Base-by-base conservation (phyloP, 148 eudicot species). In the Fagopyrum homotropicum region DNA sequence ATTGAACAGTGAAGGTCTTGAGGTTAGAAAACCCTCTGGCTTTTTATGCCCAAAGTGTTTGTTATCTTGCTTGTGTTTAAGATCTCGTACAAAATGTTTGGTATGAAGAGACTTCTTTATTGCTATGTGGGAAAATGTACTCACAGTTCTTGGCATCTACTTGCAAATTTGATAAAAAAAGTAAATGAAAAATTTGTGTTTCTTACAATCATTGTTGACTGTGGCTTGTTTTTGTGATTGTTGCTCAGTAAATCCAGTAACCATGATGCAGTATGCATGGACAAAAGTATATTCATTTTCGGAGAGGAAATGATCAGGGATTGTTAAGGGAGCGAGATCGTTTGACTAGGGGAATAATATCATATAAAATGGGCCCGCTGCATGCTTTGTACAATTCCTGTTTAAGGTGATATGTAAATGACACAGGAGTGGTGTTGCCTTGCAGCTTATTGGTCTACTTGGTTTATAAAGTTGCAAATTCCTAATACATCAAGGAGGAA, bases 1-100 rank as follows among this genome's bases (percentile, higher is more conserved):
- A 45, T 84, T 95, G 85, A 95, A 90, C 77, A 95, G 99, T 75
- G 99, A 95, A 84, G 99, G 97, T 81, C 94, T 95, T 73, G 99
- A 95, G 99, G 98, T 93, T 76, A 70, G 22, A 30, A 11, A 17
- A 8, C 75, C 12, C 6, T 47, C 61, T 44, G 54, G 49, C 48
- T 9, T 46, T 35, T 5, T 40, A 26, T 69, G 14, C 7, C 59
- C 49, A 55, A 26, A 30, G n/a, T 51, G 45, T 8, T 44, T 75
- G 48, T 7, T 22, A 59, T 19, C 48, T 43, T 40, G 10, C 50
- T 57, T 29, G 16, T 45, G 29, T n/a, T 56, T 72, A n/a, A 12
- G 14, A 72, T 30, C 22, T 2, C 45, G 6, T 72, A 9, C 75
- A 50, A 29, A 30, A 29, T 47, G 4, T 5, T 44, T 5, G 6